Evolutionary conservation across 257 asterid species (phyloP).

Genomic region (Penstemon barbatus): DNA sequence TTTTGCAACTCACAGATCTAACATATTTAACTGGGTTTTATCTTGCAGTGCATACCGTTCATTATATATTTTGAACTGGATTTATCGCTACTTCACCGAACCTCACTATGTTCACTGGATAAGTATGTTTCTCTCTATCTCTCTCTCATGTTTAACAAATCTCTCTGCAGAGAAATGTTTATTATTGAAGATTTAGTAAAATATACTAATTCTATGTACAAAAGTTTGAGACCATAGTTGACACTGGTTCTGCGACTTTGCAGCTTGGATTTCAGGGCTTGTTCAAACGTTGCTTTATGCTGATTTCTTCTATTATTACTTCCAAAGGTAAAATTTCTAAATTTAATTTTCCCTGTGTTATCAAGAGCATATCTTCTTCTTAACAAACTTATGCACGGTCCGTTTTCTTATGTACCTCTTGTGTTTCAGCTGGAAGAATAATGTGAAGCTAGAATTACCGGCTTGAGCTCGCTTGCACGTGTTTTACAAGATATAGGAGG

Average conservation of each 20-base stretch:
- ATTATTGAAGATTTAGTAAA: no score
- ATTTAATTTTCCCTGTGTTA: neutral
- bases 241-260: constrained; percentile 20
- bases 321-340: constrained; percentile 56
- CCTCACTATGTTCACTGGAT: constrained; percentile 83
- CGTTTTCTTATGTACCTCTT: neutral
- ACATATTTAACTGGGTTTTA: constrained; percentile 1
- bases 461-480: constrained; percentile 49
- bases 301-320: constrained; percentile 88
- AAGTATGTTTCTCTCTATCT: constrained; percentile 46
- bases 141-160: constrained; percentile 3
- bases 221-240: neutral
- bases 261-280: constrained; percentile 87
- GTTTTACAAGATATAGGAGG: constrained; percentile 1
- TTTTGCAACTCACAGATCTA: no score
- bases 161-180: neutral
- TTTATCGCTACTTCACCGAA: constrained; percentile 90
- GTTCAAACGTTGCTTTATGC: constrained; percentile 78
- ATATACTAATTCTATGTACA: neutral
- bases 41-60: constrained; percentile 76
- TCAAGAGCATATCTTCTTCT: neutral
- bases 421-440: constrained; percentile 72
- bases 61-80: constrained; percentile 80
- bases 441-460: constrained; percentile 68
- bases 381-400: neutral